A percentile compares a stretch with the other conserved stretches of the same genome.
phyloP scores from a whole-genome alignment of 768 basidiomycete genomes.

The Auricularia sp. region DNA sequence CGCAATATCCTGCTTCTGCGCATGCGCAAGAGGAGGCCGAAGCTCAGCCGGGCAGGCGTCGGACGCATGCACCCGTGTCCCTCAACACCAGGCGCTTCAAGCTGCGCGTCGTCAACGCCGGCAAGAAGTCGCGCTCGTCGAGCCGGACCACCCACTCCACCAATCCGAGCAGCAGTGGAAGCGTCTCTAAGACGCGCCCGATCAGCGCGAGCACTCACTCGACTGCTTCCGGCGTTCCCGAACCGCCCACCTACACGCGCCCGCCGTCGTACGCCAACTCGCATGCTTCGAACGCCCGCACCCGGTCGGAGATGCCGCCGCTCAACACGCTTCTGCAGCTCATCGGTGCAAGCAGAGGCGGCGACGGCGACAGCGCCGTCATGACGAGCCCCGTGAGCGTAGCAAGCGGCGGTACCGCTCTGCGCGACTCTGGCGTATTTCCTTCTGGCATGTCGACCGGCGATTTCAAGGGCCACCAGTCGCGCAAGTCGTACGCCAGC shows the following conservation, averaged over 20 bases:
- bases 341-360: not conserved
- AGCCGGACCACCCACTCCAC: not conserved
- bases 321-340: not conserved
- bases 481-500: not conserved
- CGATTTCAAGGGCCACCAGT: not conserved
- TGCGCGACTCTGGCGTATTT: not conserved
- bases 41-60: not conserved
- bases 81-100: not conserved
- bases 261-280: not conserved
- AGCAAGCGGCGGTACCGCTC: not conserved
- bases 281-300: not conserved
- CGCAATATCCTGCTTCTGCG: not conserved
- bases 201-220: not conserved
- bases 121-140: not conserved
- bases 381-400: not conserved
- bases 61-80: not conserved
- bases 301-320: not conserved
- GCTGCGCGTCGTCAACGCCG: not conserved
- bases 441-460: not conserved
- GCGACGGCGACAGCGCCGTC: not conserved
- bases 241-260: not conserved
- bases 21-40: not conserved
- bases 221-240: not conserved
- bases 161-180: not conserved
- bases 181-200: not conserved